Base-by-base conservation (phyloP, 345 rosid species). In the Gossypium sturtianum region DNA sequence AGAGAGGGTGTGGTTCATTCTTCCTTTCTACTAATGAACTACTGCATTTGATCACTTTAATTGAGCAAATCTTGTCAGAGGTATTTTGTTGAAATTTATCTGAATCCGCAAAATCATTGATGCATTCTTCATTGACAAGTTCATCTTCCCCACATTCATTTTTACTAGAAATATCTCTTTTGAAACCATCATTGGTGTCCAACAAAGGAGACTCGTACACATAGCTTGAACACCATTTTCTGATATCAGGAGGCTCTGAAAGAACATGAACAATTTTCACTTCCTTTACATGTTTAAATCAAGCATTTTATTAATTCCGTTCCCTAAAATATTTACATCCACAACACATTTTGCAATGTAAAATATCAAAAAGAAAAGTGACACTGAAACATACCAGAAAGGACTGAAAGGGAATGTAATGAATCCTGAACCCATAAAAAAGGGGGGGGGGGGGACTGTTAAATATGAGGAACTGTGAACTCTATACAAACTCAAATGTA, bases 161-260 rank as follows among this genome's bases (percentile, higher is more conserved):
- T 59, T 78, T 89, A 49, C 73, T 58, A 44, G 34, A 47, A 62
- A 66, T 57, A 20, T 69, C 80, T 47, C 74, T 81, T 74, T 38
- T 34, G 69, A 80, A 59, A 74, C 73, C 84, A 70, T 83, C 89
- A 59, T 59, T 65, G 2, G 87, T 79, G 77, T 83, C 86, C 59
- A 87, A 69, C 59, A 78, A 59, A 19, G 87, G 88, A 8, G 96
- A 89, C 44, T 91, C 90, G 71, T 84, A 87, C 38, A 63, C 85
- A 77, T 86, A 91, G 78, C 90, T 89, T 2, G 97, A 82, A 77
- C 81, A 85, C 93, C 88, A 90, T 57, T 91, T 86, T 38, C 78
- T 72, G n/a, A 89, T 25, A 57, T 86, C 81, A 63, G 91, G 86
- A 81, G 90, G 90, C 76, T 85, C 94, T 91, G 86, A 73, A 56